Evolutionary conservation across 1,284 basidiomycete genomes (phyloP).

Genomic region (Salmacisia buchloeana): DNA sequence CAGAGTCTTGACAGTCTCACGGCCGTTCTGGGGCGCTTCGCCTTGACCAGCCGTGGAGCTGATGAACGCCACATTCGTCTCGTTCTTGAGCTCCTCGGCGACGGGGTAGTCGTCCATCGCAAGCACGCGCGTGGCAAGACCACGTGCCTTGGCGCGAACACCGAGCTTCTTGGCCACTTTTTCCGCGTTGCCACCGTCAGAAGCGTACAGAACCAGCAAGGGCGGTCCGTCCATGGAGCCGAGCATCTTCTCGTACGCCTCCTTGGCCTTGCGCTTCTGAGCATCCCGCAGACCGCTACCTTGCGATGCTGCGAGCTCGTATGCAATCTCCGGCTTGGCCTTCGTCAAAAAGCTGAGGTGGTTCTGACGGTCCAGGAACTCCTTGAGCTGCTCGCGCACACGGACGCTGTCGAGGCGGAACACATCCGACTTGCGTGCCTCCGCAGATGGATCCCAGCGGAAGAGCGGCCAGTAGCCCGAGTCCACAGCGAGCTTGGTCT

Average conservation of each 20-base stretch:
- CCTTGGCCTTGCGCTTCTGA: constrained; percentile 74
- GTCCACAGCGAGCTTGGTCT: constrained; percentile 94
- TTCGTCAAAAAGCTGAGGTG: constrained; percentile 86
- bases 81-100: constrained; percentile 57
- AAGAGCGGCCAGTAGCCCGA: constrained; percentile 97
- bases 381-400: constrained; percentile 87
- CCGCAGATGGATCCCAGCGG: constrained; percentile 86
- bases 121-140: constrained; percentile 61
- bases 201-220: constrained; percentile 80
- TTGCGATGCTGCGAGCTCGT: constrained; percentile 76
- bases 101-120: constrained; percentile 70
- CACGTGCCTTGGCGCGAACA: constrained; percentile 75
- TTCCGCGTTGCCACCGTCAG: constrained; percentile 89
- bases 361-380: constrained; percentile 93
- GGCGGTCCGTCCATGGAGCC: constrained; percentile 83
- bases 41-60: constrained; percentile 98
- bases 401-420: constrained; percentile 89
- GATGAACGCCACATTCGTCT: constrained; percentile 73
- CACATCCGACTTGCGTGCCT: constrained; percentile 65
- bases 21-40: constrained; percentile 92
- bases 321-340: constrained; percentile 68
- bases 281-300: constrained; percentile 79
- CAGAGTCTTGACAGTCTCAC: constrained; percentile 78
- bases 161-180: constrained; percentile 87
- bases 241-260: constrained; percentile 79